These are phyloP conservation scores for Thozetella sp. DNA, from an alignment of 495 filamentous ascomycete genomes.

Conservation along the genomic window DNA sequence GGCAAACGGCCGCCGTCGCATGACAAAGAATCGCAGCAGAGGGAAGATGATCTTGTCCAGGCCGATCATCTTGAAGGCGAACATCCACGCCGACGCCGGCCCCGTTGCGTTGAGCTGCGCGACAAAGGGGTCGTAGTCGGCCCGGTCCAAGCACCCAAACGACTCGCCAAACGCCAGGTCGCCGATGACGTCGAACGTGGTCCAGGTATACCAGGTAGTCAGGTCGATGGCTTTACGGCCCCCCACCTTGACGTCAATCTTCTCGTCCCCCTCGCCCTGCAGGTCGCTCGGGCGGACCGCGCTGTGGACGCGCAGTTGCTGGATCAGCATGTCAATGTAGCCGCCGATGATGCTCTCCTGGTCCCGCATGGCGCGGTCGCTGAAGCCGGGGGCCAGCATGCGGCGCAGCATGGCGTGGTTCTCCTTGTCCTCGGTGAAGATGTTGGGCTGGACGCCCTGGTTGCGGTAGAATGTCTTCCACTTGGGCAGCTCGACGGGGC, in stretches of 20 bases:
- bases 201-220: constrained; percentile 54
- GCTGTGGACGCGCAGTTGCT: constrained; percentile 23
- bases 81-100: constrained; percentile 27
- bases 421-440: constrained; percentile 20
- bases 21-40: not conserved
- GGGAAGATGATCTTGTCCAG: not conserved
- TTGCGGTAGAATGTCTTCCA: constrained; percentile 26
- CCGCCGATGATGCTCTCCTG: constrained; percentile 30
- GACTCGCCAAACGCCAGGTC: constrained; percentile 54
- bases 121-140: not conserved
- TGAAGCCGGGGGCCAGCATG: constrained; percentile 45
- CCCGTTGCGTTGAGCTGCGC: not conserved
- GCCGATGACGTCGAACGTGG: constrained; percentile 42
- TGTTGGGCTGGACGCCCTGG: not conserved
- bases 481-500: constrained; percentile 27
- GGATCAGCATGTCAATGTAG: constrained; percentile 35
- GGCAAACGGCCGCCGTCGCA: constrained; percentile 14
- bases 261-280: constrained; percentile 5
- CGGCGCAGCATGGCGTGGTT: constrained; percentile 38
- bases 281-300: too few relatives aligned
- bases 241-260: too few relatives aligned
- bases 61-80: constrained; percentile 38
- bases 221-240: constrained; percentile 28
- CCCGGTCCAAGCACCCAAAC: constrained; percentile 47
- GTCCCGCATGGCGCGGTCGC: constrained; percentile 30